Conservation (phyloP, 2,329 filamentous ascomycete genomes). For the Trichoderma koningii region DNA sequence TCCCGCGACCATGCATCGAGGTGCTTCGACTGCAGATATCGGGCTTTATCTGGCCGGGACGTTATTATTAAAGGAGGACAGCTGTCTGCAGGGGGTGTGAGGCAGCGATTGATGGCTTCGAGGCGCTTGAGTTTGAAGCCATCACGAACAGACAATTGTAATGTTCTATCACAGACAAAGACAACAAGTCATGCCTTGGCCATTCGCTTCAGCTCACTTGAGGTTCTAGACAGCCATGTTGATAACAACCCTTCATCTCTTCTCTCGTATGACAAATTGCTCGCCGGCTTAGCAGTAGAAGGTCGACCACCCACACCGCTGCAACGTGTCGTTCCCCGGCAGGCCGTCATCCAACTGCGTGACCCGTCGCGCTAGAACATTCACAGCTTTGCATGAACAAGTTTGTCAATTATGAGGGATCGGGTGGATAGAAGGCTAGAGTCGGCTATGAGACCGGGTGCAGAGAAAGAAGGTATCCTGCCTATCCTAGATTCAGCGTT, state of each 20-base stretch:
- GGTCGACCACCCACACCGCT: slow-evolving; percentile 11
- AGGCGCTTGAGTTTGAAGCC: slow-evolving; percentile 12
- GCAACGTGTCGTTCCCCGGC: slow-evolving; percentile 22
- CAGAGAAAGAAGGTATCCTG: background rate
- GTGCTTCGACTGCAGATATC: background rate
- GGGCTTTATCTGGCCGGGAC: background rate
- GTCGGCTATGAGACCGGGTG: background rate
- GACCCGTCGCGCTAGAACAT: background rate
- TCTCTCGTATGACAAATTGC: background rate
- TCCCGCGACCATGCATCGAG: slow-evolving; percentile 7
- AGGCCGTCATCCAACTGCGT: background rate
- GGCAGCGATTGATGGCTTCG: background rate
- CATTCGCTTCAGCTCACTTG: background rate
- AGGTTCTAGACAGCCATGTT: background rate
- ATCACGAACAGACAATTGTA: background rate
- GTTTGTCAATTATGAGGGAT: background rate
- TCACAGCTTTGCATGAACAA: slow-evolving; percentile 1
- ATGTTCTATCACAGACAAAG: background rate
- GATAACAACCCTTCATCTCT: too few species aligned
- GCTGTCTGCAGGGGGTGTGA: background rate
- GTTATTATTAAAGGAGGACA: background rate
- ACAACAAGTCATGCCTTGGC: background rate
- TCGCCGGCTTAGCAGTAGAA: background rate
- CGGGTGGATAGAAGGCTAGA: background rate
- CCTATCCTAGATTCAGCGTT: background rate